Conservation (phyloP, 1,284 basidiomycete genomes). For the Cryptococcus depauperatus region DNA sequence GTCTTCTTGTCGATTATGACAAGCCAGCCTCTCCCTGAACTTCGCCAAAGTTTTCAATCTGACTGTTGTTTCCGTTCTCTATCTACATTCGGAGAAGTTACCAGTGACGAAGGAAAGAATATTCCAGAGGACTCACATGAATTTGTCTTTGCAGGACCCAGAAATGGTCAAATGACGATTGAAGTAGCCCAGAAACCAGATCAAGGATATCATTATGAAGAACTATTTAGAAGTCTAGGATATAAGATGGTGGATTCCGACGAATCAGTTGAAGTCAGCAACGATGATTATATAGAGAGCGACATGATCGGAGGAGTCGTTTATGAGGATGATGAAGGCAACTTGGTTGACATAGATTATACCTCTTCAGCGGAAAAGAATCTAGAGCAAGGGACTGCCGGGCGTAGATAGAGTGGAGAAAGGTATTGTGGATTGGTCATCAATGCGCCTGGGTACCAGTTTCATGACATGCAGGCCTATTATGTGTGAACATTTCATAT, state of each 20-base stretch:
- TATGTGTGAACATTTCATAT: too few species aligned
- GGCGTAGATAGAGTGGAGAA: too few species aligned
- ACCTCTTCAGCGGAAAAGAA: too few species aligned
- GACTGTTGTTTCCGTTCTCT: neutral
- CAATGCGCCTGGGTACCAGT: too few species aligned
- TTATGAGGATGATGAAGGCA: constrained; percentile 22
- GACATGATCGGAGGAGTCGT: too few species aligned
- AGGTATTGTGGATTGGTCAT: too few species aligned
- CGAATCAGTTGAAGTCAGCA: neutral
- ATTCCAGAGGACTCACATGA: neutral
- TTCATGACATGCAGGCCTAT: too few species aligned
- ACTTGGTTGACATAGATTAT: constrained; percentile 15
- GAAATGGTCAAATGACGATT: too few species aligned
- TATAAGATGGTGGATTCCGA: neutral
- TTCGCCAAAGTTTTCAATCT: too few species aligned
- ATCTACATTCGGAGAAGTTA: neutral
- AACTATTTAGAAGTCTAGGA: neutral
- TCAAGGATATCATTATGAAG: neutral
- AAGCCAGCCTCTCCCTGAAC: too few species aligned
- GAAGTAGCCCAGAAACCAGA: neutral
- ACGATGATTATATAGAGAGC: neutral
- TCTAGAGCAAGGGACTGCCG: too few species aligned
- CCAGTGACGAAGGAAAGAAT: too few species aligned
- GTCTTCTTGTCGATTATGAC: constrained; percentile 20
- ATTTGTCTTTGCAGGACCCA: neutral